phyloP scores from a whole-genome alignment of 2,329 filamentous ascomycete species.

The Paecilomyces formosus region DNA sequence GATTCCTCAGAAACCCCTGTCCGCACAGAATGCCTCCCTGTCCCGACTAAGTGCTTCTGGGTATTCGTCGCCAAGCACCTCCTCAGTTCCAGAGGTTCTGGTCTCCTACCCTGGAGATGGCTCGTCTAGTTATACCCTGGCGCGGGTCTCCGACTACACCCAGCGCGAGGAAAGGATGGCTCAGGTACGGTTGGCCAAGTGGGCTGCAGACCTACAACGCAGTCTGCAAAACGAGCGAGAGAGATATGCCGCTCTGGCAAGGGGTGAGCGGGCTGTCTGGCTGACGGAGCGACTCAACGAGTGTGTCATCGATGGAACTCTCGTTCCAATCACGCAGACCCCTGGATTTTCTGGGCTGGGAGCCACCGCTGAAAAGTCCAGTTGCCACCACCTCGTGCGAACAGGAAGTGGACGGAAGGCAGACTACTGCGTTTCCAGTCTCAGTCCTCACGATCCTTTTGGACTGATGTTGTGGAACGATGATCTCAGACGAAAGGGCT shows the following conservation, averaged over 20 bases:
- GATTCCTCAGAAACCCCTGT: neutral
- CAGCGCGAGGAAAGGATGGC: slow-evolving; percentile 55
- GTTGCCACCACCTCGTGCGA: slow-evolving; percentile 15
- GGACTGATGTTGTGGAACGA: slow-evolving; percentile 66
- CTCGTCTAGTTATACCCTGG: slow-evolving; percentile 50
- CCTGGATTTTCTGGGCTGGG: slow-evolving; percentile 19
- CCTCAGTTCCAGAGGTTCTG: slow-evolving; percentile 20
- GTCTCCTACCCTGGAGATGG: slow-evolving; percentile 17
- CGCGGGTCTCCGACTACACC: slow-evolving; percentile 53
- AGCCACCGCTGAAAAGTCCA: slow-evolving; percentile 16
- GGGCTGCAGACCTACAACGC: slow-evolving; percentile 73
- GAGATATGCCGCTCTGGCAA: slow-evolving; percentile 56
- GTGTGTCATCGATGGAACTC: slow-evolving; percentile 57
- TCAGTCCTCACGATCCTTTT: slow-evolving; percentile 65
- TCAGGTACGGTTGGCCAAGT: slow-evolving; percentile 68
- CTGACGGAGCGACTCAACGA: slow-evolving; percentile 59
- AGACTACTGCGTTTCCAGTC: slow-evolving; percentile 25
- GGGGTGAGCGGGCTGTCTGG: slow-evolving; percentile 61
- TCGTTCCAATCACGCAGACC: slow-evolving; percentile 45
- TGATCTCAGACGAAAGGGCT: slow-evolving; percentile 56
- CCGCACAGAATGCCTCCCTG: slow-evolving; percentile 18
- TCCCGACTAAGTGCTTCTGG: slow-evolving; percentile 26
- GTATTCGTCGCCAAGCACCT: slow-evolving; percentile 13
- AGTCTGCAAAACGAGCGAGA: slow-evolving; percentile 67
- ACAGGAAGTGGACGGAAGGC: slow-evolving; percentile 17